Base-by-base conservation (phyloP, 2,329 filamentous ascomycete genomes). In the Phialocephala subalpina region DNA sequence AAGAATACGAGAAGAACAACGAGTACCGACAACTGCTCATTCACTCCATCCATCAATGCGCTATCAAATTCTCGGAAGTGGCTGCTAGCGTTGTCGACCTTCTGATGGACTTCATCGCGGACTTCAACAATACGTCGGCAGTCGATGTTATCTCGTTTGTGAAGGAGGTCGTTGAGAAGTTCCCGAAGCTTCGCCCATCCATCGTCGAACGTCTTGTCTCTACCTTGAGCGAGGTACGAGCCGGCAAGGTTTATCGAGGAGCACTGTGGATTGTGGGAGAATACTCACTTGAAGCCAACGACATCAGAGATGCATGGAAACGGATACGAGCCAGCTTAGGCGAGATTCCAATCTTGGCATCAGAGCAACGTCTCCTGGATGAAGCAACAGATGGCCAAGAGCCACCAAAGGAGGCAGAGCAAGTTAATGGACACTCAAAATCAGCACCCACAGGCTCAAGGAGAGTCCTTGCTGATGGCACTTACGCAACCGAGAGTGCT, bases 131-230 rank as follows among this genome's bases (percentile, higher is more conserved):
- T 76, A 92, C 92, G 53, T 97, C 95, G 1, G 96, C 96, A 0
- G 93, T 99, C 35, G 96, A 99, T 79, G 95, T 99, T 62, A 98
- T 99, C 76, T 94, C 93, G 63, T 99, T 99, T 77, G 94, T 99
- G 70, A 99, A 99, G 81, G 96, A 99, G 78, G 96, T 99, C 3
- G 95, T 98, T 7, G 96, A 99, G 81, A 97, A 97, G 76, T 99
- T 98, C 83, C 96, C 96, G 8, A 90, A 92, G 73, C 86, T 99
- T 65, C 90, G 96, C 67, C 88, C 90, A 38, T 92, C 92, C 0
- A 98, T 99, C 72, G 91, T 98, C 7, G 89, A 92, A 74, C 91
- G 94, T 67, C 84, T 99, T 18, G 94, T 98, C 7, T 91, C 92
- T 16, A 98, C 96, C 1, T 84, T 99, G 53, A 90, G 90, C 73